Evolutionary conservation across 768 basidiomycete genomes (phyloP), one percentile per base, ranked within the genome.

Genomic region (Trametes elegans): DNA sequence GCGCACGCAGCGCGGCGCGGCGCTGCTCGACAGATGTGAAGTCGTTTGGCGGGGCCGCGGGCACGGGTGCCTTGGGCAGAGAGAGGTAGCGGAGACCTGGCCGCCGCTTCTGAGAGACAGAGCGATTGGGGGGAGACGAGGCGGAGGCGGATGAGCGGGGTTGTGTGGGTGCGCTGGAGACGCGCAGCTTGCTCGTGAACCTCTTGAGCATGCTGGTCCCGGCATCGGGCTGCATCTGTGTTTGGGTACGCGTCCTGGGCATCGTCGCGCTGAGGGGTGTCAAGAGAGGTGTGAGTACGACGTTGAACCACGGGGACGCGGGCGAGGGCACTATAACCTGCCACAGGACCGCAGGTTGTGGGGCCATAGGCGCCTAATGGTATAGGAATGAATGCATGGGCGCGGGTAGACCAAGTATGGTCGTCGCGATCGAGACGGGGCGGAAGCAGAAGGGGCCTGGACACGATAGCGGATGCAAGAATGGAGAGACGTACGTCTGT

Each of bases 21-120:
- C 62, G 62, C 18, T 59, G 55, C 55, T 59, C 55, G n/a, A 43
- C 23, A 7, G 62, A 62, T 35, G 58, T 57, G 39, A 60, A 60
- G 47, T 56, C 55, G 56, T 51, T 55, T 16, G 50, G 46, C 9
- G 53, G 45, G 13, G 61, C 28, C 19, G 42, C 43, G 10, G 58
- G 58, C n/a, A 44, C 50, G 32, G 57, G 57, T 2, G 42, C 58
- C 26, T 53, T 50, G 34, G 62, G 58, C 21, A 56, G 26, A 23
- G 42, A 11, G 3, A 50, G 59, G 18, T 57, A 24, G 16, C 56
- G 59, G 13, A 62, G 46, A 1, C 32, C 35, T 13, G 55, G 55
- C 43, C 49, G 52, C 24, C 50, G 57, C 21, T 36, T 43, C 18
- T 49, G 21, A 36, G 46, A 11, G 46, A 32, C 13, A 24, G 5